A percentile compares a stretch with the other conserved stretches of the same genome.
Evolutionary conservation across 2,329 filamentous ascomycete genomes (phyloP).

Genomic region (Colletotrichum musicola): DNA sequence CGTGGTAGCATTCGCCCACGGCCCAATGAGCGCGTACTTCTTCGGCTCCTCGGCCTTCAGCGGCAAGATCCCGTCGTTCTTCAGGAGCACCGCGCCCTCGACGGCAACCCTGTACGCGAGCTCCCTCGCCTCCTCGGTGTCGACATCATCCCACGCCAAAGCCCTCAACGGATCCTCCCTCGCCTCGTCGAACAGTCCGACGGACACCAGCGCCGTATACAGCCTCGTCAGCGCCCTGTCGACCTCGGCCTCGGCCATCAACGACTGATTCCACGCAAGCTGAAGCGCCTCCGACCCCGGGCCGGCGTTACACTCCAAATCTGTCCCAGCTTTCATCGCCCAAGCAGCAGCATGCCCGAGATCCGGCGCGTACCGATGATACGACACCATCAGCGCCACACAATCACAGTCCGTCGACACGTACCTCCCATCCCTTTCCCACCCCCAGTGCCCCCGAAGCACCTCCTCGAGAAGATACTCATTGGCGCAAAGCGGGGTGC

Average conservation of each 20-base stretch:
- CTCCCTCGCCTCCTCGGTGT: conserved; percentile 63
- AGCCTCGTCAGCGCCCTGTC: conserved; percentile 64
- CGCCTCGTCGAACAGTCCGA: conserved; percentile 70
- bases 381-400: conserved; percentile 31
- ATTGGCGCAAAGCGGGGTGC: conserved; percentile 73
- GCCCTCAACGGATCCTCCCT: conserved; percentile 59
- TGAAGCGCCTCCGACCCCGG: conserved; percentile 28
- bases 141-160: conserved; percentile 68
- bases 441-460: conserved; percentile 75
- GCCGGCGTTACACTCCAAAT: conserved; percentile 47
- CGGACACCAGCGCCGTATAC: conserved; percentile 66
- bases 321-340: conserved; percentile 51
- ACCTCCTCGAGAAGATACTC: conserved; percentile 72
- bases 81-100: conserved; percentile 62
- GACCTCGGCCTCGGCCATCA: conserved; percentile 46
- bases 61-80: conserved; percentile 66
- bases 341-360: conserved; percentile 50
- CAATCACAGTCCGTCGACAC: conserved; percentile 74
- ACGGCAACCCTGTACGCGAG: conserved; percentile 64
- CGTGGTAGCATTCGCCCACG: conserved; percentile 50
- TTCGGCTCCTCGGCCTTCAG: conserved; percentile 48
- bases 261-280: conserved; percentile 47
- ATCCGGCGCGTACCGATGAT: conserved; percentile 28
- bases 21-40: conserved; percentile 49
- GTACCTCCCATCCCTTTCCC: conserved; percentile 71